Evolutionary conservation across 2,329 filamentous ascomycete species (phyloP).

Genomic region (Amylocarpus encephaloides): DNA sequence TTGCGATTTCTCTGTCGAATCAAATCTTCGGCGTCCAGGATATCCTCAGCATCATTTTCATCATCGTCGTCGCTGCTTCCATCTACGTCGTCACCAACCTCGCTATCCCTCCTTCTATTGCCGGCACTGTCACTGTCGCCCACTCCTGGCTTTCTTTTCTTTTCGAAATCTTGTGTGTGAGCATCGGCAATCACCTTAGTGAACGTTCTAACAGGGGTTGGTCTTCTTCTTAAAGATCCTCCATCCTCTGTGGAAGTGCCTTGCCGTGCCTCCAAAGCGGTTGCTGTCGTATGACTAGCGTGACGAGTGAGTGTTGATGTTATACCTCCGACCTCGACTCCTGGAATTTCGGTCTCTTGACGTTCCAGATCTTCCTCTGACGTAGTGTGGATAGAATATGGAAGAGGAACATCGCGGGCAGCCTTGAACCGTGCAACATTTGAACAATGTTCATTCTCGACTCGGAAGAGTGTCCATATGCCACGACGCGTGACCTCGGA

Average conservation of each 20-base stretch:
- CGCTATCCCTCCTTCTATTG: conserved; percentile 8
- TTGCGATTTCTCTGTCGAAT: conserved; percentile 11
- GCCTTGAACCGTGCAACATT: conserved; percentile 90
- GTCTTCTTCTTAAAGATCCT: conserved; percentile 12
- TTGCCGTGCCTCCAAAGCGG: conserved; percentile 21
- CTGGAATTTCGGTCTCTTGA: background rate
- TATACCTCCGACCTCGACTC: conserved; percentile 11
- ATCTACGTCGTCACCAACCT: conserved; percentile 5
- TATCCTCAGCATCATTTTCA: conserved; percentile 20
- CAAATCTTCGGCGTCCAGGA: conserved; percentile 20
- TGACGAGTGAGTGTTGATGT: conserved; percentile 15
- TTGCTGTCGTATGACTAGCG: conserved; percentile 16
- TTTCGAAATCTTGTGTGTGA: conserved; percentile 88
- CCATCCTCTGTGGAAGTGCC: background rate
- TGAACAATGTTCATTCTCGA: conserved; percentile 95
- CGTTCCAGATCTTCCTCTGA: conserved; percentile 15
- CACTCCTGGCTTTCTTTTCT: conserved; percentile 48
- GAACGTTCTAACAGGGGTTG: conserved; percentile 32
- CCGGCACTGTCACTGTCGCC: conserved; percentile 11
- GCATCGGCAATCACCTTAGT: conserved; percentile 72
- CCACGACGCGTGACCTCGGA: conserved; percentile 79
- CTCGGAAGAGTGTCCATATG: conserved; percentile 87
- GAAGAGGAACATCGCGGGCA: conserved; percentile 77
- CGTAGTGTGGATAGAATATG: conserved; percentile 46
- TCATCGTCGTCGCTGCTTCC: conserved; percentile 19